A percentile compares a stretch with the other conserved stretches of the same genome.
Conservation (phyloP, 2,329 filamentous ascomycete genomes). For the Ceratocystis ficicola region DNA sequence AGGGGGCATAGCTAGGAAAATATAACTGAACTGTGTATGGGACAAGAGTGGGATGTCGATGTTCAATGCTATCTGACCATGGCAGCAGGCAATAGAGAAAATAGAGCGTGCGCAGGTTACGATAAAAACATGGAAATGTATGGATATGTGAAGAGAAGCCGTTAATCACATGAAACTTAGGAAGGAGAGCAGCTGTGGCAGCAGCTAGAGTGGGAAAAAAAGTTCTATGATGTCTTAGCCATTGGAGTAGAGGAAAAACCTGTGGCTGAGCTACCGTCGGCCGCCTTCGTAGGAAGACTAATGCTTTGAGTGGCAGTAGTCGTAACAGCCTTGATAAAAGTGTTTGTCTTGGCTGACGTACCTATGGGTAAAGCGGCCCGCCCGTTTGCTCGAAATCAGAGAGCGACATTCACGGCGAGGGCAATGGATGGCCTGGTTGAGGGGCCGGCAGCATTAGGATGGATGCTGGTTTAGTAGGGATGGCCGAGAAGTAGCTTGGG, state of each 20-base stretch:
- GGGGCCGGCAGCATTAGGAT: too few species aligned
- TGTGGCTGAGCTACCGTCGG: background rate
- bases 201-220: conserved; percentile 5
- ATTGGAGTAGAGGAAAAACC: background rate
- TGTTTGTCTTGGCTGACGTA: background rate
- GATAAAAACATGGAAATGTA: background rate
- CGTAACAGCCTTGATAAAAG: background rate
- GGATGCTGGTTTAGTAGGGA: too few species aligned
- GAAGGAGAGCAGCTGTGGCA: conserved; percentile 7
- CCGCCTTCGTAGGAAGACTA: background rate
- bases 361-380: too few species aligned
- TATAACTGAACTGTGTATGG: too few species aligned
- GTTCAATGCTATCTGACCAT: too few species aligned
- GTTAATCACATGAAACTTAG: background rate
- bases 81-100: too few species aligned
- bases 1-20: too few species aligned
- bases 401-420: background rate
- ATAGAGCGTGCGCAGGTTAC: background rate
- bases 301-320: background rate
- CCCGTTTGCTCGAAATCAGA: background rate
- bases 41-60: too few species aligned
- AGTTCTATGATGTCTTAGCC: conserved; percentile 1
- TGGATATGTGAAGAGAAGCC: background rate
- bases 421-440: background rate
- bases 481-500: background rate